Evolutionary conservation across 495 filamentous ascomycete genomes (phyloP), one percentile per base, ranked within the genome.

Genomic region (Aspergillus ellipticus): DNA sequence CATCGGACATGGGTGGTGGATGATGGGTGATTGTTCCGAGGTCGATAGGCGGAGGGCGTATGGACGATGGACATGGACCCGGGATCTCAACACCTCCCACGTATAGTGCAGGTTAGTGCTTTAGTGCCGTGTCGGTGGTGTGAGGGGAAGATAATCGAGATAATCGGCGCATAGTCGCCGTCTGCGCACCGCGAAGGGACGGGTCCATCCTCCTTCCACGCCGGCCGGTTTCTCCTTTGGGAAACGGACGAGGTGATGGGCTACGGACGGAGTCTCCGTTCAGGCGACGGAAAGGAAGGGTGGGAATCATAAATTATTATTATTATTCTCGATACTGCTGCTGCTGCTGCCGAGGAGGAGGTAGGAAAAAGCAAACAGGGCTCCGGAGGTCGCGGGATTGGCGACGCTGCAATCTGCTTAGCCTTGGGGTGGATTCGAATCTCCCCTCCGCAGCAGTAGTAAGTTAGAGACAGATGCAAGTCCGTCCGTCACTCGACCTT

Each of bases 361-460:
- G 29, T 47, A 41, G 56, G 46, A 55, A 39, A 53, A 56, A 42
- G 57, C 45, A 49, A 48, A 51, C 33, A 42, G 49, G 46, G 24
- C 15, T 17, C 54, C 57, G 54, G 51, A 63, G 57, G 46, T 7
- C 41, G 51, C 45, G 47, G 57, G 57, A 63, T 60, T 60, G 68
- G 68, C 66, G 64, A 48, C 35, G 19, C 24, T 48, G 20, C 10
- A 16, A 47, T 21, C 43, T 47, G 43, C 20, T 47, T 47, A 24
- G 43, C 43, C 21, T 24, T 47, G 45, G 24, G 28, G 45, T 48
- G 45, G 45, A 48, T 48, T 28, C 45, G 45, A 28, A 60, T 62
- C 60, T 61, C 62, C 64, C 64, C 66, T 62, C 67, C 60, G 61
- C 63, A 63, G 61, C 63, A 63, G 65, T 55, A 47, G 45, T 47